Base-by-base conservation (phyloP, 148 eudicot genomes). In the Rhododendron simsii region DNA sequence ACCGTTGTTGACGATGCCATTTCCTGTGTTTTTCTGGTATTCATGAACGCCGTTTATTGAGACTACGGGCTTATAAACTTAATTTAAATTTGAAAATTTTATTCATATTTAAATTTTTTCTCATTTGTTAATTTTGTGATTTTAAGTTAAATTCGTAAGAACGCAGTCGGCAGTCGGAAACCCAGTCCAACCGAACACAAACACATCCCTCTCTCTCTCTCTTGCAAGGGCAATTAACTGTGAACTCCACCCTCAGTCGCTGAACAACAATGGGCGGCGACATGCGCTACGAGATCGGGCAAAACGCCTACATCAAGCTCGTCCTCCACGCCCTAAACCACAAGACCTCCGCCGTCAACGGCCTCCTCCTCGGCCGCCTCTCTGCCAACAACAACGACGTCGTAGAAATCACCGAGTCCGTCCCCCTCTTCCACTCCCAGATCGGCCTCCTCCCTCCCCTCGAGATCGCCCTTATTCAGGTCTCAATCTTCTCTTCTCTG, bases 381-480 rank as follows among this genome's bases (percentile, higher is more conserved):
- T 86, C 90, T 84, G 74, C 80, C 83, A 91, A 81, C 65, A 48
- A 48, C 48, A 85, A 67, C 74, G 89, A 82, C 15, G 87, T 90
- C 14, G 93, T 95, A 4, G 93, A 94, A 83, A 91, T 96, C 91
- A 77, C 91, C 77, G 99, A 96, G 6, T 90, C 96, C 45, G 94
- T 96, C 39, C 98, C 98, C 3, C 96, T 95, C 61, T 96, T 91
- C 83, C 99, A 96, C 87, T 89, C 96, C 26, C 94, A 88, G 87
- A 92, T 95, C 91, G 94, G 91, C 28, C 93, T 96, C 71, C 93
- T 96, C 18, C 96, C 99, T 83, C 87, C 98, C 47, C 99, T 96
- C 76, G 98, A 96, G 89, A 96, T 96, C 84, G 94, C 98, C n/a
- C 93, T 96, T 51, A 86, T 93, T 81, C 97, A 93, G 96, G 98